These are phyloP conservation scores for Logfia minima DNA, from an alignment of 129 eudicot genomes.

Conservation along the genomic window DNA sequence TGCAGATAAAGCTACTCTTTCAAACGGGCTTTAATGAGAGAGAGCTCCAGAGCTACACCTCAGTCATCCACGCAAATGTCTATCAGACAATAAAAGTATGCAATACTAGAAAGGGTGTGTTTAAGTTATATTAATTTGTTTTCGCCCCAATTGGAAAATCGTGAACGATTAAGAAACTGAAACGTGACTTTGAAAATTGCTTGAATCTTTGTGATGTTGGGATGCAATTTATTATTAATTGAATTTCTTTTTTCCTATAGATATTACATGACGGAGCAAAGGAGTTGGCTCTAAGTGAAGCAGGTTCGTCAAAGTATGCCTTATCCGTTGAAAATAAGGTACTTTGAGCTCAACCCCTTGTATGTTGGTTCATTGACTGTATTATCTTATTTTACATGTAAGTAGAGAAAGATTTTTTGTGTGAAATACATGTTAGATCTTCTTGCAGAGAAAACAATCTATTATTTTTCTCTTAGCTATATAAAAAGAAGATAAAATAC, in stretches of 20 bases:
- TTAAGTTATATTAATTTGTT: slow-evolving; percentile 49
- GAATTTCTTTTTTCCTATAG: slow-evolving; percentile 37
- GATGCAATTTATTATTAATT: not conserved
- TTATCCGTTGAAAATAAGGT: slow-evolving; percentile 75
- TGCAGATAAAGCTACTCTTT: slow-evolving; percentile 93
- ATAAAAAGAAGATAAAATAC: not conserved
- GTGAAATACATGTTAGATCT: not conserved
- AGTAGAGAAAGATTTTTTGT: not conserved
- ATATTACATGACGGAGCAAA: slow-evolving; percentile 82
- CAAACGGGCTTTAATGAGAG: slow-evolving; percentile 93
- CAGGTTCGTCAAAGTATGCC: slow-evolving; percentile 64
- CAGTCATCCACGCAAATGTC: slow-evolving; percentile 95
- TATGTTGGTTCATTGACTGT: slow-evolving; percentile 1
- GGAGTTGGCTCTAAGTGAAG: slow-evolving; percentile 78
- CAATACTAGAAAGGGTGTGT: slow-evolving; percentile 78
- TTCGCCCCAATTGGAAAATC: slow-evolving; percentile 15
- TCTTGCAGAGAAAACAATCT: not conserved
- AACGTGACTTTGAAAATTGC: not conserved
- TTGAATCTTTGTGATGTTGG: slow-evolving; percentile 19
- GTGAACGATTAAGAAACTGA: slow-evolving; percentile 16
- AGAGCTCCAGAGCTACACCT: slow-evolving; percentile 79
- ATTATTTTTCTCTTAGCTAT: not conserved
- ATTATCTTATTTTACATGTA: not conserved
- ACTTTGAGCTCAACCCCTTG: slow-evolving; percentile 12
- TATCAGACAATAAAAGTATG: slow-evolving; percentile 99